phyloP scores from a whole-genome alignment of 2,329 filamentous ascomycete species.

The Fusarium sp. region DNA sequence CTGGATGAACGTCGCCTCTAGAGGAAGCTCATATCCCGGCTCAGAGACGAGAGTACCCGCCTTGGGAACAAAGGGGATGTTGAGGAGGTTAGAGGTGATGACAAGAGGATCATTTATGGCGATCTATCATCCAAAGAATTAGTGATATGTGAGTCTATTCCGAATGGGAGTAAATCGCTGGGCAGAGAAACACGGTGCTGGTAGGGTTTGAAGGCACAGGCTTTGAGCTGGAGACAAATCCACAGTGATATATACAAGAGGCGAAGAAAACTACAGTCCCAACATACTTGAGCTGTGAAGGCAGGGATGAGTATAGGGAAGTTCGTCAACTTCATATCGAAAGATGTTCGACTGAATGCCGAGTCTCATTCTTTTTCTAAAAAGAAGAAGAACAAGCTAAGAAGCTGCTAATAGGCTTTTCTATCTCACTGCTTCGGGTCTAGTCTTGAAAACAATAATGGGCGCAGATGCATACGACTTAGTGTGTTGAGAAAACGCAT shows the following conservation, averaged over 20 bases:
- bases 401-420: not conserved
- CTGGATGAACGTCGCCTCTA: conserved; percentile 50
- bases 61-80: conserved; percentile 45
- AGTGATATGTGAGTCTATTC: not conserved
- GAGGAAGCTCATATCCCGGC: conserved; percentile 45
- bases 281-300: conserved; percentile 48
- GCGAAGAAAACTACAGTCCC: not conserved
- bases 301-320: conserved; percentile 50
- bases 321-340: conserved; percentile 44
- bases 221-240: not conserved
- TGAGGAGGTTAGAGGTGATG: conserved; percentile 45
- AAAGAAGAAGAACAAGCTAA: not conserved
- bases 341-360: not conserved
- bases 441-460: not conserved
- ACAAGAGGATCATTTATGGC: conserved; percentile 46
- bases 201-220: not conserved
- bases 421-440: not conserved
- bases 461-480: not conserved
- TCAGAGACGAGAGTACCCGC: conserved; percentile 48
- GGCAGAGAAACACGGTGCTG: not conserved
- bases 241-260: not conserved
- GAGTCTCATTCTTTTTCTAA: conserved; percentile 19
- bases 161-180: not conserved
- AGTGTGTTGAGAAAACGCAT: not conserved
- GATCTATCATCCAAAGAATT: conserved; percentile 36